Percentiles rank a stretch among this genome's conserved stretches.
These are phyloP conservation scores for Coemansia sp. DNA, from an alignment of 192 early-diverging fungal species.

Conservation along the genomic window DNA sequence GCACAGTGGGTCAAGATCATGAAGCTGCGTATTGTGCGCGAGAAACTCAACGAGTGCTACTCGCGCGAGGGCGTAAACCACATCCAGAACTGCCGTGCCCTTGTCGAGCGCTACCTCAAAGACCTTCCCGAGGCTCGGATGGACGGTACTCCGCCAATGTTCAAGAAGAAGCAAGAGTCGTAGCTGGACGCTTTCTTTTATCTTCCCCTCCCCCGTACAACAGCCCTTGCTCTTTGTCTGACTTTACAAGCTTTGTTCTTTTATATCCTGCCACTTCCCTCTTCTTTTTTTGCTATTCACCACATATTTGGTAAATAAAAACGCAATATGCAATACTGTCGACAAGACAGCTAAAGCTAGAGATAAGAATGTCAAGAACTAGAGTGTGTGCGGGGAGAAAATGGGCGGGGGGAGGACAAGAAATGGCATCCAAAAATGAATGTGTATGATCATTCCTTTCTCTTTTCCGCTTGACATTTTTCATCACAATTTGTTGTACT, in stretches of 20 bases:
- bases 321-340: background rate
- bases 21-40: constrained; percentile 79
- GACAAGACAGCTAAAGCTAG: background rate
- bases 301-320: background rate
- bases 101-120: constrained; percentile 80
- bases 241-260: background rate
- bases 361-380: too few species aligned
- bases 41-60: constrained; percentile 91
- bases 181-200: background rate
- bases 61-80: constrained; percentile 91
- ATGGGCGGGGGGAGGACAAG: too few species aligned
- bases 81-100: constrained; percentile 84
- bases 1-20: constrained; percentile 90
- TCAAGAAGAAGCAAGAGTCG: constrained; percentile 15
- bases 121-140: constrained; percentile 50
- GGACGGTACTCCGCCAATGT: constrained; percentile 39
- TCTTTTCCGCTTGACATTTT: too few species aligned
- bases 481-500: background rate
- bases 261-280: background rate
- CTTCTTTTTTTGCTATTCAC: background rate
- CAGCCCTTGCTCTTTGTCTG: background rate
- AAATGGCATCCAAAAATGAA: too few species aligned
- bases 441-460: too few species aligned
- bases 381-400: too few species aligned
- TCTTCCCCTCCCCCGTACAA: background rate